A percentile compares a stretch with the other conserved stretches of the same genome.
Conservation (phyloP, 1,284 basidiomycete genomes). For the Rhodofomes roseus region DNA sequence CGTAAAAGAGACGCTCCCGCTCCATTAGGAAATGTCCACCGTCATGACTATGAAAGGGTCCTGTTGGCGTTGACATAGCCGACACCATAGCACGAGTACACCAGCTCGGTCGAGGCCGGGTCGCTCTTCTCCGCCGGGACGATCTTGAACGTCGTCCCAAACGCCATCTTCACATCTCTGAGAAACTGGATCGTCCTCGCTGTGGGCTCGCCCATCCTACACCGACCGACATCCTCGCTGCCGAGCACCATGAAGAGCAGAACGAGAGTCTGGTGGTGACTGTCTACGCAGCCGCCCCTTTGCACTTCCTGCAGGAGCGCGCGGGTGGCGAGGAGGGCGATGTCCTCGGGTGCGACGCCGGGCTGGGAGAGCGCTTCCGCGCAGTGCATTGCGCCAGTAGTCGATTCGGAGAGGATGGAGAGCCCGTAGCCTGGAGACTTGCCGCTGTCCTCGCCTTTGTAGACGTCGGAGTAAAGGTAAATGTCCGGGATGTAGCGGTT, state of each 20-base stretch:
- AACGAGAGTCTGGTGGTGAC: conserved; percentile 86
- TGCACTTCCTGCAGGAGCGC: conserved; percentile 78
- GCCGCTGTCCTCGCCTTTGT: conserved; percentile 96
- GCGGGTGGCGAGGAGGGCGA: conserved; percentile 79
- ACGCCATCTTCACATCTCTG: conserved; percentile 78
- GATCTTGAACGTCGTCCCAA: conserved; percentile 62
- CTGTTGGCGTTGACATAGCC: conserved; percentile 78
- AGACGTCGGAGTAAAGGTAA: conserved; percentile 97
- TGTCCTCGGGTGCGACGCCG: conserved; percentile 87
- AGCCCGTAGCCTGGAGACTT: conserved; percentile 98
- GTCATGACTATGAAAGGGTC: conserved; percentile 50
- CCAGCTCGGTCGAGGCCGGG: conserved; percentile 47
- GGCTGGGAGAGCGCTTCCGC: conserved; percentile 82
- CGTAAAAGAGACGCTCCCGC: too few relatives aligned
- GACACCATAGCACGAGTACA: conserved; percentile 78
- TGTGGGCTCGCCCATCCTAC: conserved; percentile 82
- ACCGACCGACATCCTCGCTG: conserved; percentile 92
- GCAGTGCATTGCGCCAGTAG: conserved; percentile 86
- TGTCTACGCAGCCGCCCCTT: conserved; percentile 87
- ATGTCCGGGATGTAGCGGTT: conserved; percentile 98
- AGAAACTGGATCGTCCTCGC: conserved; percentile 88
- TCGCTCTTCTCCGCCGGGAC: conserved; percentile 44
- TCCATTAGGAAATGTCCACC: too few relatives aligned
- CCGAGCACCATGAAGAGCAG: conserved; percentile 92
- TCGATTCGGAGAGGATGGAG: conserved; percentile 88